phyloP scores from a whole-genome alignment of 192 early-diverging fungal species.

The Glomus cerebriforme region DNA sequence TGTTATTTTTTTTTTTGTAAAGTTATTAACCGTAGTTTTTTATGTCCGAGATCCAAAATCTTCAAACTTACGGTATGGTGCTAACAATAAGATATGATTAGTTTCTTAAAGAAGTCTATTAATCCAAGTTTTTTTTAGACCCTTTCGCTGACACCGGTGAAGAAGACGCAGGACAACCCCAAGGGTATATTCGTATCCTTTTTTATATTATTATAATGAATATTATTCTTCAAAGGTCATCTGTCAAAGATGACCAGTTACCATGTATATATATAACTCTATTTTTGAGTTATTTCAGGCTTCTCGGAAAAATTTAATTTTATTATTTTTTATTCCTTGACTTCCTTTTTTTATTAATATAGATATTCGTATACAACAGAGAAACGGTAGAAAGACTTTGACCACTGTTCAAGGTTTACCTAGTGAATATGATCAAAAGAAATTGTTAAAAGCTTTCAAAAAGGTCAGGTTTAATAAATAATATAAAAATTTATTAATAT shows the following conservation, averaged over 20 bases:
- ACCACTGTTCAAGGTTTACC: conserved; percentile 95
- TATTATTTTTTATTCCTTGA: conserved; percentile 23
- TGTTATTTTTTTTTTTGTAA: neutral
- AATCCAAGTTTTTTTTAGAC: conserved; percentile 32
- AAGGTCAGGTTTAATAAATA: conserved; percentile 51
- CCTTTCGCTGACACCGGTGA: conserved; percentile 54
- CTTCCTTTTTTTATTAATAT: neutral
- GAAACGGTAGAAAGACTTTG: conserved; percentile 95
- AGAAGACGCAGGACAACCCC: conserved; percentile 43
- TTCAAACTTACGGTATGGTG: conserved; percentile 45
- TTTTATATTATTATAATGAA: neutral
- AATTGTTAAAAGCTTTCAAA: conserved; percentile 94
- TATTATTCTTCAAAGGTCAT: too few relatives aligned
- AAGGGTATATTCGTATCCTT: conserved; percentile 51
- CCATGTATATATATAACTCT: neutral
- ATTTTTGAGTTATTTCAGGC: neutral
- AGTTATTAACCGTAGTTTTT: conserved; percentile 29
- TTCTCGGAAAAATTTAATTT: neutral
- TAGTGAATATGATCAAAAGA: conserved; percentile 83
- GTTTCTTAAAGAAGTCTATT: neutral
- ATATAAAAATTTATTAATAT: neutral
- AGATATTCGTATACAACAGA: conserved; percentile 98
- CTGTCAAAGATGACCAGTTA: neutral
- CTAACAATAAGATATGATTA: neutral
- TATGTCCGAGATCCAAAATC: conserved; percentile 57